Percentiles rank a stretch among this genome's conserved stretches.
phyloP scores from a whole-genome alignment of 192 early-diverging fungal species.

The Backusella tarrabulga region DNA sequence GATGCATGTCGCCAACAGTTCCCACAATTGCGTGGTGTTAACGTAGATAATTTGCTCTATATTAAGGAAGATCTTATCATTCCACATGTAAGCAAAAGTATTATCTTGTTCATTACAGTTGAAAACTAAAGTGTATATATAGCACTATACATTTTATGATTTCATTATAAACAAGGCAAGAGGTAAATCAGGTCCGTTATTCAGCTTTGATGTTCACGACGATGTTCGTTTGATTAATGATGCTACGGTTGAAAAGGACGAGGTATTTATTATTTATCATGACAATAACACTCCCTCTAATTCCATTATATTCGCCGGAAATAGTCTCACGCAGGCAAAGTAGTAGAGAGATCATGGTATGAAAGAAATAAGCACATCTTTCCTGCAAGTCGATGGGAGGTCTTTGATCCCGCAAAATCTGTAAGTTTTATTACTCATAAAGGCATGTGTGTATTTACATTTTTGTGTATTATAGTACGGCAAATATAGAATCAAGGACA shows the following conservation, averaged over 20 bases:
- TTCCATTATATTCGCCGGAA: no score
- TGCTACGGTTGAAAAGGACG: conserved; percentile 83
- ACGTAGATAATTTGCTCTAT: conserved; percentile 86
- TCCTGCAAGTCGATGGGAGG: conserved; percentile 90
- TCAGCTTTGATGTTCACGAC: conserved; percentile 92
- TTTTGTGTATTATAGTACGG: conserved; percentile 41
- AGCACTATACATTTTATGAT: conserved; percentile 88
- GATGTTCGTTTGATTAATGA: conserved; percentile 86
- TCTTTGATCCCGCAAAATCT: conserved; percentile 82
- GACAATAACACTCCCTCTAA: no score
- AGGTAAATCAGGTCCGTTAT: conserved; percentile 95
- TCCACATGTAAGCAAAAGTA: conserved; percentile 67
- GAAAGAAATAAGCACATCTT: conserved; percentile 96
- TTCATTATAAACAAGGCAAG: conserved; percentile 93
- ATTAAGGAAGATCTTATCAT: conserved; percentile 97
- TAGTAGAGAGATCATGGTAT: conserved; percentile 88
- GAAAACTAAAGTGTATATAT: background rate
- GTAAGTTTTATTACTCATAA: conserved; percentile 26
- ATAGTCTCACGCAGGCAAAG: conserved; percentile 91
- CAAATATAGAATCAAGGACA: conserved; percentile 50
- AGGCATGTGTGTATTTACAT: background rate
- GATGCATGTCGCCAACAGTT: conserved; percentile 81
- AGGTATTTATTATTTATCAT: conserved; percentile 42
- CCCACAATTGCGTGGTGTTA: conserved; percentile 74
- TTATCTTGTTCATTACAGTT: no score